Conservation (phyloP, 164 flowering plant species). For the Akebia trifoliata region DNA sequence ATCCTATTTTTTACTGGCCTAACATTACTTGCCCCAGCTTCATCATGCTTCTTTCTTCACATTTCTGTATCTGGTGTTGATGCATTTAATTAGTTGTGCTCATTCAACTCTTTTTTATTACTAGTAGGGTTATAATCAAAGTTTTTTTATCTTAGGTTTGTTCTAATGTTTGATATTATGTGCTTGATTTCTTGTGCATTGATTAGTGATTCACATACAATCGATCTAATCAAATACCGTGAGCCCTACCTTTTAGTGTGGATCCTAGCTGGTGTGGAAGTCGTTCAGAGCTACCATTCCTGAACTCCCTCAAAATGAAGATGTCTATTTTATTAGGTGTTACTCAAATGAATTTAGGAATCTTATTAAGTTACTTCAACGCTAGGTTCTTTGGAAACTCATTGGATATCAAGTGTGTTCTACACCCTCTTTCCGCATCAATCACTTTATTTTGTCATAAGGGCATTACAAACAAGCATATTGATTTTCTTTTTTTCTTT, state of each 20-base stretch:
- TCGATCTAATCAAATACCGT: slow-evolving; percentile 57
- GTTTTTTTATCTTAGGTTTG: no score
- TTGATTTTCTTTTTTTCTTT: slow-evolving; percentile 15
- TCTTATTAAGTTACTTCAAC: slow-evolving; percentile 73
- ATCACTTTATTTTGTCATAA: neutral
- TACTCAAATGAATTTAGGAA: slow-evolving; percentile 74
- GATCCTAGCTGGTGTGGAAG: slow-evolving; percentile 96
- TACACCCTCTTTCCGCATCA: slow-evolving; percentile 1
- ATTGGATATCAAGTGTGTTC: slow-evolving; percentile 58
- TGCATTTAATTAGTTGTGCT: no score
- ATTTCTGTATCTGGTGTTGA: no score
- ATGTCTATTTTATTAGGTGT: slow-evolving; percentile 81
- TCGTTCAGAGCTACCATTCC: slow-evolving; percentile 77
- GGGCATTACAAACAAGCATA: neutral
- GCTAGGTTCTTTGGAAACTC: slow-evolving; percentile 57
- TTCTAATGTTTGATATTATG: no score
- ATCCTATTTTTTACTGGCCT: no score
- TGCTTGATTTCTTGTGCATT: slow-evolving; percentile 3
- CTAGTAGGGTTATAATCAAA: no score
- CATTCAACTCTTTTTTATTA: no score
- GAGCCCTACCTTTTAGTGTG: slow-evolving; percentile 82
- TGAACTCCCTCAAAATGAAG: slow-evolving; percentile 89
- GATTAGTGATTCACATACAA: slow-evolving; percentile 51
- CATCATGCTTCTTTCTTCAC: no score
- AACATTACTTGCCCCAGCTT: no score